Evolutionary conservation across 2,329 filamentous ascomycete species (phyloP).

Genomic region (Fusarium nodosum): DNA sequence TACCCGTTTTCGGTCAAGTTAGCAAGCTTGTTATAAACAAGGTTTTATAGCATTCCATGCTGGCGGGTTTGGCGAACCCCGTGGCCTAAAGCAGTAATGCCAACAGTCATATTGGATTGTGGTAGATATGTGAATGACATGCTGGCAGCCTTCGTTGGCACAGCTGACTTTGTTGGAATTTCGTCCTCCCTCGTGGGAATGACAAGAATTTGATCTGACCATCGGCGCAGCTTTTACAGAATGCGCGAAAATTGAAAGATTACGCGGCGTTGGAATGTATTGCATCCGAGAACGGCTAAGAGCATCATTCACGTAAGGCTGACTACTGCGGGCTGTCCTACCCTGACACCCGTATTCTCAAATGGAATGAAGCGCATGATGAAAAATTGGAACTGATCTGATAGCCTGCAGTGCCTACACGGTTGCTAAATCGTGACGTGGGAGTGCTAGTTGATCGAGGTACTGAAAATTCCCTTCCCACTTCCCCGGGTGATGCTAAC

Average conservation of each 20-base stretch:
- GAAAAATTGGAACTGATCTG: not conserved
- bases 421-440: not conserved
- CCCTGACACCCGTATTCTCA: accelerated
- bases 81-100: conserved; percentile 1
- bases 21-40: not conserved
- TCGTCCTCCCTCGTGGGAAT: too few species aligned
- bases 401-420: not conserved
- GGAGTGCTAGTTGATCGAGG: not conserved
- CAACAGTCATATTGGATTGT: not conserved
- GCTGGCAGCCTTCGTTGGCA: not conserved
- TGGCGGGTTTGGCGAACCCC: not conserved
- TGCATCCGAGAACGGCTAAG: conserved; percentile 15
- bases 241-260: not conserved
- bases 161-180: not conserved
- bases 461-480: not conserved
- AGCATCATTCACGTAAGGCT: not conserved
- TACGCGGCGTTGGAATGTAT: conserved; percentile 8
- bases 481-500: not conserved
- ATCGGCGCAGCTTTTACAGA: not conserved
- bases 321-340: not conserved
- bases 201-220: not conserved
- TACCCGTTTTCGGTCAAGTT: not conserved
- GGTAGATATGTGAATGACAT: conserved; percentile 27
- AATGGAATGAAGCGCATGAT: not conserved
- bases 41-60: conserved; percentile 31